Conservation (phyloP, 2,329 filamentous ascomycete genomes). For the Neophaeococcomyces aloes region DNA sequence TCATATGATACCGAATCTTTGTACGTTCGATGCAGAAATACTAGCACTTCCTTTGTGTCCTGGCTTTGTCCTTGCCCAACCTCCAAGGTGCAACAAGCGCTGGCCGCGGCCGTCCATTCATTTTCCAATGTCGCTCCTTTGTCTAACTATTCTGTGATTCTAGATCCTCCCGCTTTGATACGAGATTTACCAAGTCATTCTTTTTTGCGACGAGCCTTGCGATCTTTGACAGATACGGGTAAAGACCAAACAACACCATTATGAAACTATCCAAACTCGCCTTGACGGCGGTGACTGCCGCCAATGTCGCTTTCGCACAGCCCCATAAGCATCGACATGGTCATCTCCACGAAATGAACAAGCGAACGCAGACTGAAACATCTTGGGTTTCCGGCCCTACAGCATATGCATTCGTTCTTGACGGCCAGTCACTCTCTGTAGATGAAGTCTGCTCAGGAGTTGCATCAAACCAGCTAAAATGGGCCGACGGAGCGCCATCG, state of each 20-base stretch:
- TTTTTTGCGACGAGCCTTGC: background rate
- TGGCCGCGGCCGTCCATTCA: constrained; percentile 6
- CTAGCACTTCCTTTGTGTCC: constrained; percentile 8
- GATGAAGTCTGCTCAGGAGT: constrained; percentile 62
- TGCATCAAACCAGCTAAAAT: constrained; percentile 53
- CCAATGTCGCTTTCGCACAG: constrained; percentile 32
- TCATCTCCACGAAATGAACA: constrained; percentile 31
- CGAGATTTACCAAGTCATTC: constrained; percentile 1
- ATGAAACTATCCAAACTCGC: constrained; percentile 18
- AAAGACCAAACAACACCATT: background rate
- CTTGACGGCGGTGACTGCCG: constrained; percentile 30
- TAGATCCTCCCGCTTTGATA: constrained; percentile 13
- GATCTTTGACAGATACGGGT: background rate
- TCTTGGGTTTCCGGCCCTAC: constrained; percentile 48
- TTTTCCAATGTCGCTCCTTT: constrained; percentile 6
- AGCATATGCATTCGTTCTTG: constrained; percentile 61
- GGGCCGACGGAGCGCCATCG: constrained; percentile 51
- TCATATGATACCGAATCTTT: constrained; percentile 21
- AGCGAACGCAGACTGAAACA: constrained; percentile 32
- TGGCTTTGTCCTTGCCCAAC: constrained; percentile 7
- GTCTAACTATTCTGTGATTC: constrained; percentile 11
- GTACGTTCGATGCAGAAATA: constrained; percentile 18
- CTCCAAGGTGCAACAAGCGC: background rate
- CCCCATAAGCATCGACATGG: constrained; percentile 33
- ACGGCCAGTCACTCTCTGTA: constrained; percentile 51